phyloP scores from a whole-genome alignment of 148 eudicot species.

The Beta vulgaris region DNA sequence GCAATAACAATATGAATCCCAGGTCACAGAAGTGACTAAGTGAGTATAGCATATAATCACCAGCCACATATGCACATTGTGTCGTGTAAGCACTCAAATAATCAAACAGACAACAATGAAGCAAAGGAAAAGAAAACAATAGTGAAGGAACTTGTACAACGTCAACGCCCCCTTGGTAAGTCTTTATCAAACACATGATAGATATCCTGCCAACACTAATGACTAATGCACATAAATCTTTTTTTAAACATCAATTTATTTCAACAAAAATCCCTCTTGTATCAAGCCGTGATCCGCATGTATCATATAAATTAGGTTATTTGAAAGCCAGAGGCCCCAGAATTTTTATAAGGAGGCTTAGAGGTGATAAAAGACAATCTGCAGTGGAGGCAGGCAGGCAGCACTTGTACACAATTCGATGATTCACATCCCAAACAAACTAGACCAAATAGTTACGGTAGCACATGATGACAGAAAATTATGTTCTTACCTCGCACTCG shows the following conservation, averaged over 20 bases:
- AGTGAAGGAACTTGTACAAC: not conserved
- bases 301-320: not conserved
- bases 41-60: not conserved
- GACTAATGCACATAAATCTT: not conserved
- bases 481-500: conserved; percentile 79
- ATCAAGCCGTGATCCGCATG: too few species aligned
- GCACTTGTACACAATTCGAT: not conserved
- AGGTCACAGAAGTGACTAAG: not conserved
- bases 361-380: not conserved
- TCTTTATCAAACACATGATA: not conserved
- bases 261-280: not conserved
- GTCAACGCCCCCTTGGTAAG: not conserved
- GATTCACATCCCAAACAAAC: not conserved
- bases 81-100: not conserved
- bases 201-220: not conserved
- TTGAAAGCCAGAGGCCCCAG: not conserved
- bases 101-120: not conserved
- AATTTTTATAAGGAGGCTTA: not conserved
- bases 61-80: not conserved
- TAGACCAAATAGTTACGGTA: not conserved
- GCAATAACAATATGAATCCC: not conserved
- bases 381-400: not conserved
- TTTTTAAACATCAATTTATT: not conserved
- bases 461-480: not conserved
- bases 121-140: not conserved